Conservation (phyloP, 1,139 yeast species). For the Martiniozyma asiatica region DNA sequence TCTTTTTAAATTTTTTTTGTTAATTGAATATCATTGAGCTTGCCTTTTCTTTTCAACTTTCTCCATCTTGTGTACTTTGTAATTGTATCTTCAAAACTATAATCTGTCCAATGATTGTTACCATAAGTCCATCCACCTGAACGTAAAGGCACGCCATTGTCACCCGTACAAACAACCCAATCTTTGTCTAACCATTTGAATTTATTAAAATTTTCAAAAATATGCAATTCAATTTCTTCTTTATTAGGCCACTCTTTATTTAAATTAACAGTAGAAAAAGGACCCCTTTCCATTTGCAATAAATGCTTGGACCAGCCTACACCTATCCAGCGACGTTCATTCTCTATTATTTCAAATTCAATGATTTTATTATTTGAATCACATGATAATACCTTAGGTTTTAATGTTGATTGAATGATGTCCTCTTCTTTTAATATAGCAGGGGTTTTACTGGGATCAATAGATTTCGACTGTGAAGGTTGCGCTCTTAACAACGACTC, state of each 20-base stretch:
- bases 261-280: conserved; percentile 35
- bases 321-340: conserved; percentile 53
- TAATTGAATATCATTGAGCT: too few species aligned
- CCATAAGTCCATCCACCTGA: conserved; percentile 42
- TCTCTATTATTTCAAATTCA: conserved; percentile 39
- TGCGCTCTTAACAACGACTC: too few species aligned
- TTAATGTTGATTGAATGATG: too few species aligned
- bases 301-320: conserved; percentile 45
- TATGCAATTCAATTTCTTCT: conserved; percentile 22
- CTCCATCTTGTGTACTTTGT: conserved; percentile 35
- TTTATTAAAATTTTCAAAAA: too few species aligned
- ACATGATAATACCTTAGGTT: conserved; percentile 19
- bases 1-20: too few species aligned
- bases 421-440: too few species aligned
- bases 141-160: conserved; percentile 34
- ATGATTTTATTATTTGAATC: conserved; percentile 31
- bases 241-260: conserved; percentile 26
- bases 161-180: conserved; percentile 33
- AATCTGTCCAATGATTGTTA: conserved; percentile 40
- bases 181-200: conserved; percentile 10
- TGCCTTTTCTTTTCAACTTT: too few species aligned
- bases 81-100: conserved; percentile 33
- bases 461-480: too few species aligned
- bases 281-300: conserved; percentile 40
- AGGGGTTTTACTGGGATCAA: too few species aligned